These are phyloP conservation scores for Asterella californica DNA, from an alignment of 225 moss, liverwort and hornwort species.

Conservation along the genomic window DNA sequence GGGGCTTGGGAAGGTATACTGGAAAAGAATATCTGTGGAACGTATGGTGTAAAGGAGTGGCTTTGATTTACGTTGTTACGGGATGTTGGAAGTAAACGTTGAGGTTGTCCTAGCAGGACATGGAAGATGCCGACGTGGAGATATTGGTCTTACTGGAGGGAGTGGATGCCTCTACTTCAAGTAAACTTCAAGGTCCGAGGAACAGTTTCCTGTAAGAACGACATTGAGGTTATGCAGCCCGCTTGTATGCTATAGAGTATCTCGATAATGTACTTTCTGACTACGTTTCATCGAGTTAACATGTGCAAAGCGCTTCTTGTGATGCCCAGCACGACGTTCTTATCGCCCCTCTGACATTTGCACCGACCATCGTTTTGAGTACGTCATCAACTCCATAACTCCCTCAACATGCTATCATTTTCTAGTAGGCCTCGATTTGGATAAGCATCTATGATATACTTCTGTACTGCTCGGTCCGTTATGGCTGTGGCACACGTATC, in stretches of 20 bases:
- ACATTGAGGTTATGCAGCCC: not conserved
- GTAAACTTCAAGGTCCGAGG: constrained; percentile 66
- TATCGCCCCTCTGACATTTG: constrained; percentile 73
- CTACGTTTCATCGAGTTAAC: not conserved
- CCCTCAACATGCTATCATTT: not conserved
- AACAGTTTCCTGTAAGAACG: not conserved
- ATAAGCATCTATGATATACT: not conserved
- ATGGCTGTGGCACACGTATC: not conserved
- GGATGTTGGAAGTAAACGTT: not conserved
- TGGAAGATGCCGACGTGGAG: constrained; percentile 85
- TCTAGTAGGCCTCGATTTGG: not conserved
- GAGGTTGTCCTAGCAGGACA: constrained; percentile 33
- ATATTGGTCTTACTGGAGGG: constrained; percentile 88
- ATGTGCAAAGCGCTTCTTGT: not conserved
- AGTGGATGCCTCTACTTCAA: constrained; percentile 87
- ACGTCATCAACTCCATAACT: constrained; percentile 32
- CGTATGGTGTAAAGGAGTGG: not conserved
- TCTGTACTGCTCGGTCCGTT: not conserved
- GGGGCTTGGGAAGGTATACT: not conserved
- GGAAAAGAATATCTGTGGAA: not conserved
- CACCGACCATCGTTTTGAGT: constrained; percentile 70
- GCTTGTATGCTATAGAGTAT: not conserved
- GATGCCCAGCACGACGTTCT: constrained; percentile 60
- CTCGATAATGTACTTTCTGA: not conserved
- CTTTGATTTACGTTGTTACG: not conserved